Evolutionary conservation across 306 rosid genomes (phyloP).

Genomic region (Acacia crassicarpa): DNA sequence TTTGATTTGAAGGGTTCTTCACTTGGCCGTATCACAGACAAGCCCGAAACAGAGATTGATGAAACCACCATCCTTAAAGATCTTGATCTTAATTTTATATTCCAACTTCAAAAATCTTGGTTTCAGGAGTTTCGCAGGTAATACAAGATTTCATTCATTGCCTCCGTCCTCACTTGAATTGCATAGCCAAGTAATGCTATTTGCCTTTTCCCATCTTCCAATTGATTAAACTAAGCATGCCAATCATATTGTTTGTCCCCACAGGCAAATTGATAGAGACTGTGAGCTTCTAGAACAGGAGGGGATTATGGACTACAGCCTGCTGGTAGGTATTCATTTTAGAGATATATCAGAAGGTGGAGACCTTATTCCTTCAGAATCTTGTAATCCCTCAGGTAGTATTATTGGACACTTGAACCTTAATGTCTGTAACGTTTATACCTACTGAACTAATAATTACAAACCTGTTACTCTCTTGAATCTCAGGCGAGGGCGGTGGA

Average conservation of each 20-base stretch:
- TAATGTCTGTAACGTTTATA: not conserved
- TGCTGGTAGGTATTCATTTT: conserved; percentile 86
- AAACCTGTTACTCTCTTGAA: not conserved
- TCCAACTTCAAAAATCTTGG: conserved; percentile 64
- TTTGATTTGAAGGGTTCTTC: conserved; percentile 91
- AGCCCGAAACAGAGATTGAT: conserved; percentile 72
- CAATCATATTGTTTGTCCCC: not conserved
- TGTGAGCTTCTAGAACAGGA: conserved; percentile 93
- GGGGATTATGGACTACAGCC: conserved; percentile 92
- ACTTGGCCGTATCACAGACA: conserved; percentile 82
- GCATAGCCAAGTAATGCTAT: not conserved
- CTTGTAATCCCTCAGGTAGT: conserved; percentile 55
- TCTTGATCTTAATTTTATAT: conserved; percentile 89
- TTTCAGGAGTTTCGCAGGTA: conserved; percentile 90
- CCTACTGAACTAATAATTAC: not conserved
- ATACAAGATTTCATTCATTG: not conserved
- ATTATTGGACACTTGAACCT: conserved; percentile 21
- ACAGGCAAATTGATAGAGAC: conserved; percentile 83
- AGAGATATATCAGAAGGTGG: conserved; percentile 68
- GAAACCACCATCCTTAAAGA: conserved; percentile 91
- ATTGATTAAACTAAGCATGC: conserved; percentile 12
- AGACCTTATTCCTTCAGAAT: conserved; percentile 55
- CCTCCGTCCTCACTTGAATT: not conserved
- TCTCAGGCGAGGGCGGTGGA: conserved; percentile 52
- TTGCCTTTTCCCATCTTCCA: not conserved